Evolutionary conservation across 2,329 filamentous ascomycete species (phyloP), one percentile per base, ranked within the genome.

Genomic region (Colletotrichum truncatum): DNA sequence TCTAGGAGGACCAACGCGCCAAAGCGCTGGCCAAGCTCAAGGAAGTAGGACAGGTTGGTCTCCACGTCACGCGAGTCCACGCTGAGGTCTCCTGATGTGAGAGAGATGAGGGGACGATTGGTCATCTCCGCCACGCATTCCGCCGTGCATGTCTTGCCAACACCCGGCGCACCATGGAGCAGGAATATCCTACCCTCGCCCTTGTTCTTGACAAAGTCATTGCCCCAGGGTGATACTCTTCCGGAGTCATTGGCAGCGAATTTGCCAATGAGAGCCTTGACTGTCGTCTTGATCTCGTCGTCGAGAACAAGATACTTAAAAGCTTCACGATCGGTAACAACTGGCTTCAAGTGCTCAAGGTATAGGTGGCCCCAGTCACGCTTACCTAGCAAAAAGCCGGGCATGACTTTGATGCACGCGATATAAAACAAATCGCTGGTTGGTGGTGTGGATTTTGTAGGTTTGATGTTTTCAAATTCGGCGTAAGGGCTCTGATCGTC

Each of bases 71-170:
- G 70, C 6, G 77, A 72, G 36, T 77, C 71, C 9, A 79, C 78
- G 66, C 77, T 78, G 23, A 87, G 74, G 68, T 86, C 83, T 30
- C 84, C 84, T 48, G 77, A 81, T 1, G 83, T 84, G 16, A 88
- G 78, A 1, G 80, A 78, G 58, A 87, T 80, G 7, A 88, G 80
- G 3, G 85, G 85, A 0, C 82, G 80, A 25, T 78, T 79, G 39
- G 80, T 81, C 21, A 84, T 75, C 73, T 87, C 84, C 6, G 84
- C 83, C 3, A 86, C 78, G 39, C 83, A 84, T 72, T 87, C 84
- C 11, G 84, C 84, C 2, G 85, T 87, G 71, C 84, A 83, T 0
- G 85, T 87, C 75, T 88, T 87, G 61, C 85, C 86, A 1, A 86
- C 82, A n/a, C 84, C 85, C 1, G 84, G 84, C 8, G 80, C 78